Evolutionary conservation across 2,329 filamentous ascomycete species (phyloP).

Genomic region (Penicillium sp.): DNA sequence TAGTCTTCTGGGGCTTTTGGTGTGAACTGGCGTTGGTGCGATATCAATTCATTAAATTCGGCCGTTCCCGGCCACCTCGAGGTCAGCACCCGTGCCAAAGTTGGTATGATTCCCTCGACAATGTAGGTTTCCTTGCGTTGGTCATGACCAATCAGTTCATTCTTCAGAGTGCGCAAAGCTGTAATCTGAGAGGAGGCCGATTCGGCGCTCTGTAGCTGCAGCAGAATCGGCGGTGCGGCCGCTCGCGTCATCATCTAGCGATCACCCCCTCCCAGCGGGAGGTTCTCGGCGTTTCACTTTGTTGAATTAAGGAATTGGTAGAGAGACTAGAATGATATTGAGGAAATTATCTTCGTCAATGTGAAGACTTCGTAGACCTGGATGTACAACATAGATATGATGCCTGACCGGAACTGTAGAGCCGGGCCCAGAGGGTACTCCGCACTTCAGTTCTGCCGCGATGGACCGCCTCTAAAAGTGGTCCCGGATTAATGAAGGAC

Average conservation of each 20-base stretch:
- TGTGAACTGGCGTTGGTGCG: slow-evolving; percentile 30
- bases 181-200: slow-evolving; percentile 46
- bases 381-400: slow-evolving; percentile 1
- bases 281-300: slow-evolving; percentile 7
- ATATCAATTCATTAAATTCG: slow-evolving; percentile 30
- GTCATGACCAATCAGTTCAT: slow-evolving; percentile 83
- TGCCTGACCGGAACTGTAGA: slow-evolving; percentile 5
- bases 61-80: slow-evolving; percentile 44
- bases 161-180: slow-evolving; percentile 74
- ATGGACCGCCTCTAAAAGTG: not conserved
- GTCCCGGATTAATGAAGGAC: not conserved
- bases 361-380: not conserved
- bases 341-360: not conserved
- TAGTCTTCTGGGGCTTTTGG: slow-evolving; percentile 60
- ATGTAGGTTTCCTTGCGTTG: slow-evolving; percentile 83
- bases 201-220: slow-evolving; percentile 57
- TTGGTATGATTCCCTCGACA: slow-evolving; percentile 61
- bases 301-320: not conserved
- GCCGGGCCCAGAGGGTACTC: slow-evolving; percentile 4
- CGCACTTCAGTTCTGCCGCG: not conserved
- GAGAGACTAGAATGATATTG: not conserved
- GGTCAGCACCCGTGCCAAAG: slow-evolving; percentile 52
- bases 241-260: slow-evolving; percentile 54
- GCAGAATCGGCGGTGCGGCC: slow-evolving; percentile 55
- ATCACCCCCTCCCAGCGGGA: slow-evolving; percentile 33